These are phyloP conservation scores for Fusarium austroafricanum DNA, from an alignment of 2,329 filamentous ascomycete genomes.

Conservation along the genomic window DNA sequence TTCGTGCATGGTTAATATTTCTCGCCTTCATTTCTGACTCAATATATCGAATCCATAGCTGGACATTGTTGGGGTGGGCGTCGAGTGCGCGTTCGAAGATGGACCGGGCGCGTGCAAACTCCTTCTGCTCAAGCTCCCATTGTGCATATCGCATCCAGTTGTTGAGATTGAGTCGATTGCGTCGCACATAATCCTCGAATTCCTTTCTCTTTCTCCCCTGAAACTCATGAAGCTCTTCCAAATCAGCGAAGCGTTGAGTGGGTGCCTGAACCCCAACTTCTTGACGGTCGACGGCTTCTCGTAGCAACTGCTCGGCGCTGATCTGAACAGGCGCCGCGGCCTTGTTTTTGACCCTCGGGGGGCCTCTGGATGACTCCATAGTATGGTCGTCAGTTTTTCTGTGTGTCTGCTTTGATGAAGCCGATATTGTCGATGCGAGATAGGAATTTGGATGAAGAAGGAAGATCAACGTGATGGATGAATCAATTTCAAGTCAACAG, in stretches of 20 bases:
- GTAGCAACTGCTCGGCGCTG: conserved; percentile 94
- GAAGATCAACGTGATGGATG: conserved; percentile 10
- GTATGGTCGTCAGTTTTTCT: conserved; percentile 46
- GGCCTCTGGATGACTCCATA: conserved; percentile 93
- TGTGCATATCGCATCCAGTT: conserved; percentile 99
- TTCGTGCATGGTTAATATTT: conserved; percentile 97
- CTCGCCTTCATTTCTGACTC: conserved; percentile 93
- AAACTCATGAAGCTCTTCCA: conserved; percentile 98
- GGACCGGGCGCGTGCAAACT: conserved; percentile 89
- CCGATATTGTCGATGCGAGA: not conserved
- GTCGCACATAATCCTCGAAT: conserved; percentile 97
- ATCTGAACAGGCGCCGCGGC: conserved; percentile 90
- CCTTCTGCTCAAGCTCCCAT: conserved; percentile 98
- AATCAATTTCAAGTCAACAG: conserved; percentile 27
- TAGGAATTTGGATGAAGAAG: not conserved
- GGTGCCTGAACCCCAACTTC: conserved; percentile 89
- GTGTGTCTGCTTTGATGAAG: not conserved
- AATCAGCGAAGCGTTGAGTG: conserved; percentile 92
- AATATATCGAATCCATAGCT: conserved; percentile 91
- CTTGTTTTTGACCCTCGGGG: conserved; percentile 99
- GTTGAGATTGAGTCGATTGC: conserved; percentile 95
- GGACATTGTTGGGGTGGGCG: conserved; percentile 86
- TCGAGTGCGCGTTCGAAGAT: conserved; percentile 96
- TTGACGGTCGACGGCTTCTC: conserved; percentile 96
- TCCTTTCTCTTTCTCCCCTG: conserved; percentile 96